These are phyloP conservation scores for Pyrenula aspistea DNA, from an alignment of 495 filamentous ascomycete genomes.

Conservation along the genomic window DNA sequence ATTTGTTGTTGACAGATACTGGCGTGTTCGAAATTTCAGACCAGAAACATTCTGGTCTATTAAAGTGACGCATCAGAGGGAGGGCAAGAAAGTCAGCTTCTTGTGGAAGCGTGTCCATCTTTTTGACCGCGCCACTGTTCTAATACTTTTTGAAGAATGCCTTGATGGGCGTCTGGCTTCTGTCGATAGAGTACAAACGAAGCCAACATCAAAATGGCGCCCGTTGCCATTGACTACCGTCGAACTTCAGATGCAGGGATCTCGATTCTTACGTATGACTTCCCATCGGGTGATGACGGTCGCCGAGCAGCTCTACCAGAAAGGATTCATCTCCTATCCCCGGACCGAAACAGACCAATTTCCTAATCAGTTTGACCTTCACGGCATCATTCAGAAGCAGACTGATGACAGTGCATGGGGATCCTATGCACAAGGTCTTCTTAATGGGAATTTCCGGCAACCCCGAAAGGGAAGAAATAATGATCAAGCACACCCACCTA, in stretches of 20 bases:
- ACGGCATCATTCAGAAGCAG: slow-evolving; percentile 72
- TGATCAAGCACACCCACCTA: slow-evolving; percentile 93
- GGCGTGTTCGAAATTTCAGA: slow-evolving; percentile 83
- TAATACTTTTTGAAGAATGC: slow-evolving; percentile 77
- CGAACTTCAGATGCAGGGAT: slow-evolving; percentile 97
- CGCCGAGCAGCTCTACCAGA: slow-evolving; percentile 83
- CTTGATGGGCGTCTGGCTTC: slow-evolving; percentile 62
- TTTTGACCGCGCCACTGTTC: slow-evolving; percentile 75
- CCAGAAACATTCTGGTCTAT: slow-evolving; percentile 90
- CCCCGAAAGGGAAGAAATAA: slow-evolving; percentile 78
- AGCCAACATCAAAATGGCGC: slow-evolving; percentile 89
- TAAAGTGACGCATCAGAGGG: slow-evolving; percentile 65
- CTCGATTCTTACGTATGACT: slow-evolving; percentile 69
- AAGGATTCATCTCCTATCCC: slow-evolving; percentile 94
- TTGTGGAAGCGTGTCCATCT: slow-evolving; percentile 71
- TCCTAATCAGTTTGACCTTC: slow-evolving; percentile 78
- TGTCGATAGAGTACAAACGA: slow-evolving; percentile 73
- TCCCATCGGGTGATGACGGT: slow-evolving; percentile 78
- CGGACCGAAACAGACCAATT: slow-evolving; percentile 96
- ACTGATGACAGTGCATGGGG: slow-evolving; percentile 67
- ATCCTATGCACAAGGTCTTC: slow-evolving; percentile 61
- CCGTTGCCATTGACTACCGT: slow-evolving; percentile 90
- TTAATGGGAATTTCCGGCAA: slow-evolving; percentile 67
- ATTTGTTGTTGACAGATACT: slow-evolving; percentile 93
- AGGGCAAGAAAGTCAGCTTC: slow-evolving; percentile 73